phyloP scores from a whole-genome alignment of 148 eudicot genomes.

The Selenicereus undatus region DNA sequence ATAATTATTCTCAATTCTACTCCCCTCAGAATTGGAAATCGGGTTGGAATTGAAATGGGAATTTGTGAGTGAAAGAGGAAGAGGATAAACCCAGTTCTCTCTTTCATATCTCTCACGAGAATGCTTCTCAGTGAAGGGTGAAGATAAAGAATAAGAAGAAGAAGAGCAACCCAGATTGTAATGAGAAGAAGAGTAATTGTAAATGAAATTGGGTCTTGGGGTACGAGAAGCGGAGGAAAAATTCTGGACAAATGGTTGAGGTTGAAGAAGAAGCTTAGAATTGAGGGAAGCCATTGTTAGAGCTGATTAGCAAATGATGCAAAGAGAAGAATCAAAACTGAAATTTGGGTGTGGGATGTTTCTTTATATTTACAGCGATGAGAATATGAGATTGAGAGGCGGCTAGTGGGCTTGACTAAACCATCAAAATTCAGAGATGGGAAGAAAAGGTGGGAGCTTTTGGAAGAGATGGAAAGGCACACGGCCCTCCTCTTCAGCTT shows the following conservation, averaged over 20 bases:
- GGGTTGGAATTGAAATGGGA: constrained; percentile 17
- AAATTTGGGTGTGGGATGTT: not conserved
- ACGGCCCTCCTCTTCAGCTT: not conserved
- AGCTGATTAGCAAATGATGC: not conserved
- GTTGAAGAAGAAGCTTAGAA: constrained; percentile 24
- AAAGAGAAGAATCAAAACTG: not conserved
- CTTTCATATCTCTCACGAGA: constrained; percentile 52
- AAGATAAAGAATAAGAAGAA: constrained; percentile 23
- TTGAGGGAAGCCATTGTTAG: constrained; percentile 36
- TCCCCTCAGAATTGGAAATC: not conserved
- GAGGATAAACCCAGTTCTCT: constrained; percentile 64
- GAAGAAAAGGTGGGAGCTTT: not conserved
- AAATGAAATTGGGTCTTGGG: constrained; percentile 23
- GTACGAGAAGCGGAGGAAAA: constrained; percentile 21
- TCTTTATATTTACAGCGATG: not conserved
- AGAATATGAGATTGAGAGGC: not conserved
- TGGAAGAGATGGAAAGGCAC: not conserved
- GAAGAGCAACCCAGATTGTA: not conserved
- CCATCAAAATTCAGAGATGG: not conserved
- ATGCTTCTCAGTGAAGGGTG: constrained; percentile 88
- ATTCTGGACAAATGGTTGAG: constrained; percentile 25
- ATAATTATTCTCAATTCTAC: not conserved
- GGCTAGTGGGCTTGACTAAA: not conserved
- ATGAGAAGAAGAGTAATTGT: not conserved
- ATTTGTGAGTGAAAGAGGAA: not conserved